Evolutionary conservation across 176 grass and related monocot species (phyloP), one percentile per base, ranked within the genome.

Genomic region (Triticum urartu): DNA sequence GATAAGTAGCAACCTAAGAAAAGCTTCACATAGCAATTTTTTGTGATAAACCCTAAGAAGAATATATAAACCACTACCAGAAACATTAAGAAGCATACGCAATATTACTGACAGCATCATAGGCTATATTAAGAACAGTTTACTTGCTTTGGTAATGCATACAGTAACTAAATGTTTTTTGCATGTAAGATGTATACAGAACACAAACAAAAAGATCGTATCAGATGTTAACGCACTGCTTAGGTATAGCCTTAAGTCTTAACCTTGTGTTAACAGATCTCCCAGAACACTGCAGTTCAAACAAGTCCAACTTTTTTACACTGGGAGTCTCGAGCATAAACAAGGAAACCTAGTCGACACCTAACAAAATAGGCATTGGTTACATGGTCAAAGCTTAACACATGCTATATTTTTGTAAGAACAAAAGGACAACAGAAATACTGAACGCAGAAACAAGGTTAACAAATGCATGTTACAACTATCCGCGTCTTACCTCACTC

Each of bases 401-500:
- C 3, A 45, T 58, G 34, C 24, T 72, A 58, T 22, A 48, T 28
- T 67, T 58, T 72, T 77, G 18, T 25, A 48, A 65, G 45, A 72
- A 52, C 6, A 36, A 79, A 47, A 56, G 21, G 56, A 68, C 52
- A 66, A 25, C 32, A 1, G n/a, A 78, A 83, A 43, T 43, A 43
- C 42, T 43, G 42, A 43, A 43, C 6, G 13, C 15, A 60, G 4
- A 81, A 48, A 48, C 45, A 48, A 48, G 12, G 12, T 48, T 48
- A 20, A 82, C 71, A 40, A 54, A 36, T 67, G 12, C 21, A 78
- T 69, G 22, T 68, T 14, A 58, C 43, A 56, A 65, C 6, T 30
- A 28, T 36, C 56, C 33, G 20, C 21, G 43, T 43, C 81, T 77
- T 86, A 95, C 97, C 97, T 98, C 95, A 52, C 93, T 91, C 85